Conservation (phyloP, 257 asterid genomes). For the Gardenia jasminoides region DNA sequence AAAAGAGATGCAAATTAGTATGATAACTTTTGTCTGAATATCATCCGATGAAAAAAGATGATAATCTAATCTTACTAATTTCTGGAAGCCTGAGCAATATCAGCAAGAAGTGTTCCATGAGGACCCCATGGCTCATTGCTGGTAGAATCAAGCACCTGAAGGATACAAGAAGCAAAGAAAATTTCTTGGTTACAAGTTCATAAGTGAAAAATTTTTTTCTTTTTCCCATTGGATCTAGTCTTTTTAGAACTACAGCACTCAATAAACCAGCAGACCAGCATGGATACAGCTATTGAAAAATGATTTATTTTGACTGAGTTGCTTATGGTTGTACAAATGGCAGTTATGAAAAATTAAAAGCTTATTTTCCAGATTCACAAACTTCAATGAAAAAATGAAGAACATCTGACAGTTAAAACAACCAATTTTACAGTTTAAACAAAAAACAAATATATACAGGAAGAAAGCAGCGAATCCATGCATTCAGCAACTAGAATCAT, state of each 20-base stretch:
- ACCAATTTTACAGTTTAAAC: not conserved
- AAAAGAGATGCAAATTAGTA: conserved; percentile 23
- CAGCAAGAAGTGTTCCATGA: conserved; percentile 91
- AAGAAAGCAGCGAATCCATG: not conserved
- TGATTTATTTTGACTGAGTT: not conserved
- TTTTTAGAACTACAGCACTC: not conserved
- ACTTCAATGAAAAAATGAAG: not conserved
- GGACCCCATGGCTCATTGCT: conserved; percentile 99
- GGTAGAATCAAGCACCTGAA: conserved; percentile 94
- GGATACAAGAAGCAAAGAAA: conserved; percentile 15
- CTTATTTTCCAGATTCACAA: not conserved
- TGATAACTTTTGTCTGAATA: conserved; percentile 3
- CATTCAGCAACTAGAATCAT: not conserved
- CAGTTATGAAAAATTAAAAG: not conserved
- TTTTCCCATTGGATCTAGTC: not conserved
- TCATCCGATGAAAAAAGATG: conserved; percentile 10
- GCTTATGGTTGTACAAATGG: not conserved
- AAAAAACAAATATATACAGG: not conserved
- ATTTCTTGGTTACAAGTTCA: not conserved
- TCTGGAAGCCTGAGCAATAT: conserved; percentile 84
- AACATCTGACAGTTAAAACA: not conserved
- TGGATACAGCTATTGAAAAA: not conserved
- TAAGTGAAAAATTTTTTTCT: not conserved
- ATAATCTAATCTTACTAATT: conserved; percentile 56
- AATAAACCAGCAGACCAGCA: not conserved